Evolutionary conservation across 306 rosid species (phyloP), one percentile per base, ranked within the genome.

Genomic region (Oxytropis ochrocephala): DNA sequence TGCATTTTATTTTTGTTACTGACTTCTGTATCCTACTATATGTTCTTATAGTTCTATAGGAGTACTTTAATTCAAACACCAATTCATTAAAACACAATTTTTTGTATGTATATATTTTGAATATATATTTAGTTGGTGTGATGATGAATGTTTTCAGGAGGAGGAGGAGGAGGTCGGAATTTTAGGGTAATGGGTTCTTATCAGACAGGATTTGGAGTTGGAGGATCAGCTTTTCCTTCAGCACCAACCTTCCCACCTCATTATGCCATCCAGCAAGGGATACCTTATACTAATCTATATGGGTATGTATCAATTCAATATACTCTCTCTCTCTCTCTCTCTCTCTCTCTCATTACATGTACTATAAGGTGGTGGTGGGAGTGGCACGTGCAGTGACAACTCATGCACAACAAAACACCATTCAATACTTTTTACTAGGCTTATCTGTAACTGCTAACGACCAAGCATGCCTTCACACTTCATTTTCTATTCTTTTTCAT

Each of bases 261-360:
- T 86, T 90, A 90, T 88, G 97, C 97, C 60, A 81, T 88, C 85
- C 97, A 86, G 75, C 97, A 88, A 86, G 97, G 97, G 69, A 84
- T 86, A 60, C 97, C 97, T 68, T 91, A 91, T 70, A n/a, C n/a
- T n/a, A 90, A 90, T 85, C 51, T 88, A 64, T 91, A 91, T 81
- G 96, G 97, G 97, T 90, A 84, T 55, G 48, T 1, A 48, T 32
- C 10, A 16, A 17, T 49, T 52, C 48, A 36, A 70, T 79, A 65
- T 24, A 24, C 29, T 24, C 29, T 24, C 16, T 38, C 9, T 16
- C 5, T 29, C 38, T 21, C 49, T 46, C 17, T 43, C 18, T 49
- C 11, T 59, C 60, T 71, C 49, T 29, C 49, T 39, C 38, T 4
- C 32, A 58, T 7, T n/a, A 12, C 32, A 17, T 64, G 43, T 67